Percentiles rank a stretch among this genome's conserved stretches.
These are phyloP conservation scores for Ascochyta fabae DNA, from an alignment of 2,329 filamentous ascomycete genomes.

Conservation along the genomic window DNA sequence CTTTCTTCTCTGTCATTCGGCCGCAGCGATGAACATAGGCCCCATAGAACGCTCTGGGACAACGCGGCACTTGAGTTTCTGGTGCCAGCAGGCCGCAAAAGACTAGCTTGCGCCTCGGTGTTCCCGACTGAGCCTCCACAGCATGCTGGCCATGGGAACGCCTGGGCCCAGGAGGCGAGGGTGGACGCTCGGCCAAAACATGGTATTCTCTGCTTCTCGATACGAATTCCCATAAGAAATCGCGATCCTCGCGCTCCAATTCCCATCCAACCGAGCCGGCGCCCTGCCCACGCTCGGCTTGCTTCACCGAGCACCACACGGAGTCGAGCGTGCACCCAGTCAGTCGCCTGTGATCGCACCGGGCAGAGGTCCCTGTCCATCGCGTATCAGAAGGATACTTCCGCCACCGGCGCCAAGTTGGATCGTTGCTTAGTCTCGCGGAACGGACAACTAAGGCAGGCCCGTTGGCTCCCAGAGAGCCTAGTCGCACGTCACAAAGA, in stretches of 20 bases:
- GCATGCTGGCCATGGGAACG: not conserved
- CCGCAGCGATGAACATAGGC: not conserved
- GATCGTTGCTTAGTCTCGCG: conserved; percentile 5
- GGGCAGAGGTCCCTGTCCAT: not conserved
- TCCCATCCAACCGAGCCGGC: not conserved
- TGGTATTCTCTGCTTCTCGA: conserved; percentile 13
- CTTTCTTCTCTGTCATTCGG: not conserved
- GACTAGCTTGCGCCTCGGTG: not conserved
- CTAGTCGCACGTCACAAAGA: conserved; percentile 25
- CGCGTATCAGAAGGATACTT: not conserved
- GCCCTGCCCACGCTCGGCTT: not conserved
- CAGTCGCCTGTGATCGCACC: not conserved
- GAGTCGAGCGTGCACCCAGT: conserved; percentile 6
- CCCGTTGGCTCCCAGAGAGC: conserved; percentile 7
- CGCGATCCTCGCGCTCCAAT: not conserved
- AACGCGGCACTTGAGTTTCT: not conserved
- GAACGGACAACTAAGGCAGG: conserved; percentile 11
- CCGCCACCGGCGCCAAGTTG: conserved; percentile 10
- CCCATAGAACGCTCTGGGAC: conserved; percentile 2
- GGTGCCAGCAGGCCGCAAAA: not conserved
- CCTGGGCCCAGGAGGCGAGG: not conserved
- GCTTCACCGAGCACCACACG: conserved; percentile 13
- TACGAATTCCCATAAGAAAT: conserved; percentile 14
- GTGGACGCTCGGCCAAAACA: conserved; percentile 4
- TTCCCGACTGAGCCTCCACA: conserved; percentile 9